A percentile compares a stretch with the other conserved stretches of the same genome.
phyloP scores from a whole-genome alignment of 78 protist species.

The Dictyostelium discoideum region DNA sequence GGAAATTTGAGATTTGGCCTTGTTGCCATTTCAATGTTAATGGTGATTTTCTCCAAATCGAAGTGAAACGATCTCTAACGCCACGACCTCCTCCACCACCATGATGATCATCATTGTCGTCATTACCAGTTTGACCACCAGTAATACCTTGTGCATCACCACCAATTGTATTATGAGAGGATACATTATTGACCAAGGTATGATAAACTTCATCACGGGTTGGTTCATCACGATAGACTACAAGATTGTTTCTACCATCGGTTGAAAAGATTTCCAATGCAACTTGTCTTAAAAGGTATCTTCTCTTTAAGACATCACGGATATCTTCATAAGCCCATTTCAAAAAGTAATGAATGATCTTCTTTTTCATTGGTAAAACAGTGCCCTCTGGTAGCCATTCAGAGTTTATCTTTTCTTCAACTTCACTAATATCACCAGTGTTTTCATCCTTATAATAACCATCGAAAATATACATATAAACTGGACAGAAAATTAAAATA shows the following conservation, averaged over 20 bases:
- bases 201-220: conserved; percentile 69
- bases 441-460: conserved; percentile 47
- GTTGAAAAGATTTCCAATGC: conserved; percentile 87
- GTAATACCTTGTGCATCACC: conserved; percentile 46
- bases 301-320: conserved; percentile 74
- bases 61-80: conserved; percentile 42
- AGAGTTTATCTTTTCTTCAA: conserved; percentile 63
- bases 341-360: conserved; percentile 47
- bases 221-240: conserved; percentile 56
- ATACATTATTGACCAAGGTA: neutral
- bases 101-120: conserved; percentile 18
- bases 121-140: conserved; percentile 55
- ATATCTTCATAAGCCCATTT: conserved; percentile 82
- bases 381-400: conserved; percentile 68
- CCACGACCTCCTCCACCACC: conserved; percentile 34
- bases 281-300: conserved; percentile 75
- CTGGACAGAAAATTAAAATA: conserved; percentile 58
- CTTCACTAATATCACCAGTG: conserved; percentile 72
- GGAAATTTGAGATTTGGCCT: conserved; percentile 91
- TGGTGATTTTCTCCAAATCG: conserved; percentile 67
- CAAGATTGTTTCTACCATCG: conserved; percentile 75
- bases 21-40: conserved; percentile 85
- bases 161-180: neutral
- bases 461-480: conserved; percentile 76
- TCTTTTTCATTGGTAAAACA: conserved; percentile 39